These are phyloP conservation scores for Avena atlantica DNA, from an alignment of 176 grass and related monocot genomes.

Conservation along the genomic window DNA sequence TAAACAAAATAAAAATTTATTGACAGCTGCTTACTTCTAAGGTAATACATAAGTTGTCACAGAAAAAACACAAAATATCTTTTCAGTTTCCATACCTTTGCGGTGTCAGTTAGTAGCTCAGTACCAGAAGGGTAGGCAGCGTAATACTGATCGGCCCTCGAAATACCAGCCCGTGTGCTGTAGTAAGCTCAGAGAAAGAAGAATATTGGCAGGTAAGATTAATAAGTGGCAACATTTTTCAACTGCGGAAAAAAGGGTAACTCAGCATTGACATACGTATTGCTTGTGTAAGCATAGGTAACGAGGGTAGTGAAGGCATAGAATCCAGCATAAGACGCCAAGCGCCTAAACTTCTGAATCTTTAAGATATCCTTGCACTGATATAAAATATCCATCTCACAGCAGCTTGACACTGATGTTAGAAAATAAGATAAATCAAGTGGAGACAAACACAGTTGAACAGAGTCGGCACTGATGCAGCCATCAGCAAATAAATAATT, in stretches of 20 bases:
- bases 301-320: slow-evolving; percentile 72
- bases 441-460: not conserved
- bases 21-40: not conserved
- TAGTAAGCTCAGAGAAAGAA: not conserved
- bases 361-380: slow-evolving; percentile 69
- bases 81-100: slow-evolving; percentile 64
- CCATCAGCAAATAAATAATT: not conserved
- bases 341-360: slow-evolving; percentile 80
- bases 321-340: slow-evolving; percentile 72
- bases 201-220: slow-evolving; percentile 4
- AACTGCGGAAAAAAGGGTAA: slow-evolving; percentile 30
- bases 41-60: not conserved
- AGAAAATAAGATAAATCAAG: not conserved
- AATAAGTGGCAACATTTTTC: slow-evolving; percentile 2
- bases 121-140: slow-evolving; percentile 54
- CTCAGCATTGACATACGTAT: slow-evolving; percentile 52
- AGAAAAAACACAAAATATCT: not conserved
- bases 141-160: slow-evolving; percentile 78
- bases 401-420: not conserved
- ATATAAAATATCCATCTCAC: slow-evolving; percentile 59
- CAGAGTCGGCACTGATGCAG: not conserved
- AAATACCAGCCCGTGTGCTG: slow-evolving; percentile 83
- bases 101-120: slow-evolving; percentile 61
- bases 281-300: slow-evolving; percentile 80
- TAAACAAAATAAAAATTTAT: slow-evolving; percentile 10